Conservation (phyloP, 2,329 filamentous ascomycete genomes). For the Paecilomyces sp. region DNA sequence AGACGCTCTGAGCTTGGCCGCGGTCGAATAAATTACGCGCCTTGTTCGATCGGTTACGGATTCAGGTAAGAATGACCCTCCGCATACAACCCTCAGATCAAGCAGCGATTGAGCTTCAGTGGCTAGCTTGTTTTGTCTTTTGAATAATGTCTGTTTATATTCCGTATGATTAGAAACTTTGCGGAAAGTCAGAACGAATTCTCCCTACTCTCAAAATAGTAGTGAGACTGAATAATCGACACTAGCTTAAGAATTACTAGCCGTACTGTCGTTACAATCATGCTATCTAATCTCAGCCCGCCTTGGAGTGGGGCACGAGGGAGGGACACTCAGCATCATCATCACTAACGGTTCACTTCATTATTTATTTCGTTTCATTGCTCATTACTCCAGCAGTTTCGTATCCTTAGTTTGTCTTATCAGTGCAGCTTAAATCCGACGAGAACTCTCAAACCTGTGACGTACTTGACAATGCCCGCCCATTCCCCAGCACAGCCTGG, state of each 20-base stretch:
- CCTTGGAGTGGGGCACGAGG: background rate
- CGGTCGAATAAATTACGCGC: background rate
- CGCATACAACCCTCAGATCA: background rate
- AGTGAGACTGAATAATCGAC: too few relatives aligned
- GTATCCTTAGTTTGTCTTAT: background rate
- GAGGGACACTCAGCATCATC: background rate
- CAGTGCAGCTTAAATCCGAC: background rate
- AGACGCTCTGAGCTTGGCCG: background rate
- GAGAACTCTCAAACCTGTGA: background rate
- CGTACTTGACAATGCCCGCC: background rate
- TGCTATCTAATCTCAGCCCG: background rate
- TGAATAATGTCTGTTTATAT: too few relatives aligned
- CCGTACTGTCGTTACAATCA: background rate
- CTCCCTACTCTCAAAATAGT: too few relatives aligned
- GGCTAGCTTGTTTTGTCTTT: too few relatives aligned
- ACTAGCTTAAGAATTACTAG: background rate
- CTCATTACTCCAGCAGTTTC: background rate
- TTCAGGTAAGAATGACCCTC: background rate
- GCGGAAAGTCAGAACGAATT: too few relatives aligned
- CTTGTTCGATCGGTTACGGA: background rate
- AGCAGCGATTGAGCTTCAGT: background rate
- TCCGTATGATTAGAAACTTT: too few relatives aligned
- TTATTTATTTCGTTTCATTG: background rate
- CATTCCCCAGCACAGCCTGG: constrained; percentile 13
- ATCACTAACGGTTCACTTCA: background rate